Base-by-base conservation (phyloP, 331 rosid species). In the Quercus phellos region DNA sequence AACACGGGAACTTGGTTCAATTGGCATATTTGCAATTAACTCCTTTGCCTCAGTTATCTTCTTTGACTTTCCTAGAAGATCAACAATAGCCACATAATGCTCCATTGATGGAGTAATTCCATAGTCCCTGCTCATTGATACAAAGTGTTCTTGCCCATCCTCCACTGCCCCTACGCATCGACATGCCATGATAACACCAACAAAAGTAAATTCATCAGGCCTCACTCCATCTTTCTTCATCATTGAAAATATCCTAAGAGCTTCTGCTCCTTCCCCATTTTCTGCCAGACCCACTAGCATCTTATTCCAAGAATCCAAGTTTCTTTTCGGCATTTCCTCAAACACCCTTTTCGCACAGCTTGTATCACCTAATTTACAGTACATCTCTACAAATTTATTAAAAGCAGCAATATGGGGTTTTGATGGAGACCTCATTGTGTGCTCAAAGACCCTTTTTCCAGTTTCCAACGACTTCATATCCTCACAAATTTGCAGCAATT, bases 281-380 rank as follows among this genome's bases (percentile, higher is more conserved):
- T 34, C 70, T 14, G 78, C 56, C 30, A 58, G 60, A 34, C 55
- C 70, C 14, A 35, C 26, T 10, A 58, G 19, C 4, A 55, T 58
- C 54, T 21, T 58, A 22, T 74, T 59, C 78, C 56, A 74, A 12
- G 70, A 58, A 61, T 26, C 72, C n/a, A 61, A 24, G 79, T 75
- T 43, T 63, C 46, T 46, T 5, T 50, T 9, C 34, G 72, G 72
- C 60, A 50, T 75, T 75, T 63, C 1, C 30, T 61, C 72, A 42
- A 60, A 75, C 60, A 50, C 30, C 24, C 35, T 6, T 60, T 26
- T 7, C 13, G 59, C 78, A 43, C 1, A 12, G 22, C 32, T 60
- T 5, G 29, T 30, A 18, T 64, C 60, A 42, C 79, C 60, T 17
- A 46, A 42, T 26, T 43, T 61, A 50, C 21, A 75, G 35, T 14